Base-by-base conservation (phyloP, 1,284 basidiomycete genomes). In the Pseudozyma sp. region DNA sequence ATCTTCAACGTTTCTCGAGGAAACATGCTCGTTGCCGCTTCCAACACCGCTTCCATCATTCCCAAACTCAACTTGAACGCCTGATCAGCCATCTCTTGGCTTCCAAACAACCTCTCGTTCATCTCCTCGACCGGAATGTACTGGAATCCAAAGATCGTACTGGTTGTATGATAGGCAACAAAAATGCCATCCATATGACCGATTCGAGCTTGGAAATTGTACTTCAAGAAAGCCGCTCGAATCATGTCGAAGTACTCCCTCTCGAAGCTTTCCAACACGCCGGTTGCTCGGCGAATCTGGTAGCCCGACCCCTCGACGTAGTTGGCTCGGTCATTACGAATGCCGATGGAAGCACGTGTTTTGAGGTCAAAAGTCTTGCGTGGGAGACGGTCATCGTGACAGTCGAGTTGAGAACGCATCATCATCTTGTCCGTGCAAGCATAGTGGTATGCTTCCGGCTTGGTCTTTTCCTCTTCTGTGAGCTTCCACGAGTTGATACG, bases 151-250 rank as follows among this genome's bases (percentile, higher is more conserved):
- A 95, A 96, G 61, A 96, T 90, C 14, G 89, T 89, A 9, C 89
- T 89, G 0, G 94, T 97, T 75, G 96, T 97, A 85, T 99, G 96
- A 84, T 97, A 97, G 10, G 95, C 93, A 35, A 97, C 90, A 78
- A 99, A 90, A 31, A 97, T 92, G 14, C 96, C 96, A 81, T 98
- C 95, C 96, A 99, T 99, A 81, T 92, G 90, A 2, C 96, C 96
- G 71, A 99, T 98, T 6, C 96, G 91, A 0, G 90, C 95, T 88
- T 99, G 96, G 87, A 98, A 93, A 77, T 90, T 92, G 86, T 96
- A 99, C 87, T 98, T 98, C 62, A 99, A 88, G 87, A 98, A 96
- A 0, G 94, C 95, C 4, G 93, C 92, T 5, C 96, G 90, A 64
- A 95, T 91, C 64, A 99, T 89, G 80, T 99, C 96, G 60, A 76